Conservation (phyloP, 73 alveolate species). For the Stentor coeruleus region DNA sequence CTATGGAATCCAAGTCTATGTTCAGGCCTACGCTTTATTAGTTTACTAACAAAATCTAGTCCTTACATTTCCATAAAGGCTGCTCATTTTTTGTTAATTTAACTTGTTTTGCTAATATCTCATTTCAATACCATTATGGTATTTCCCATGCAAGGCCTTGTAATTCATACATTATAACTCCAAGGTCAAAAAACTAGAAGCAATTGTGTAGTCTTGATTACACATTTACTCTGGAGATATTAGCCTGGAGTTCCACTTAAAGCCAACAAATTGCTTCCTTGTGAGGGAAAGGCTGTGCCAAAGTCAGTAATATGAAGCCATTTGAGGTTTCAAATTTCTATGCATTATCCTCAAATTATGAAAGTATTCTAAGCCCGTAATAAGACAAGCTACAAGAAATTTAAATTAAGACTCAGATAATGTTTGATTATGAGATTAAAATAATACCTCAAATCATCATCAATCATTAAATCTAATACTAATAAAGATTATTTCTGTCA, state of each 20-base stretch:
- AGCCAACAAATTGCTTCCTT: not conserved
- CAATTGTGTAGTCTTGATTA: not conserved
- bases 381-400: slow-evolving; percentile 48
- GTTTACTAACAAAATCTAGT: slow-evolving; percentile 63
- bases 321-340: slow-evolving; percentile 71
- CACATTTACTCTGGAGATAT: slow-evolving; percentile 41
- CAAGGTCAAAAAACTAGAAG: slow-evolving; percentile 31
- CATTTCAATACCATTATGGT: not conserved
- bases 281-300: not conserved
- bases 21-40: slow-evolving; percentile 54
- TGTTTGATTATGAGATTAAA: not conserved
- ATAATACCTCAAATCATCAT: slow-evolving; percentile 51
- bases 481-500: slow-evolving; percentile 55
- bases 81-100: slow-evolving; percentile 43
- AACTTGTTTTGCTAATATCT: slow-evolving; percentile 61
- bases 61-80: slow-evolving; percentile 68
- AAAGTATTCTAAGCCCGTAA: slow-evolving; percentile 47
- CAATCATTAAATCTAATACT: slow-evolving; percentile 63
- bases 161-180: slow-evolving; percentile 13
- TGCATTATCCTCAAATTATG: slow-evolving; percentile 46
- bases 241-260: slow-evolving; percentile 35
- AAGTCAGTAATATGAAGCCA: slow-evolving; percentile 20
- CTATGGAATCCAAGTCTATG: slow-evolving; percentile 88
- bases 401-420: slow-evolving; percentile 29
- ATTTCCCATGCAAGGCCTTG: not conserved